phyloP scores from a whole-genome alignment of 306 rosid species.

The Quercus bicolor region DNA sequence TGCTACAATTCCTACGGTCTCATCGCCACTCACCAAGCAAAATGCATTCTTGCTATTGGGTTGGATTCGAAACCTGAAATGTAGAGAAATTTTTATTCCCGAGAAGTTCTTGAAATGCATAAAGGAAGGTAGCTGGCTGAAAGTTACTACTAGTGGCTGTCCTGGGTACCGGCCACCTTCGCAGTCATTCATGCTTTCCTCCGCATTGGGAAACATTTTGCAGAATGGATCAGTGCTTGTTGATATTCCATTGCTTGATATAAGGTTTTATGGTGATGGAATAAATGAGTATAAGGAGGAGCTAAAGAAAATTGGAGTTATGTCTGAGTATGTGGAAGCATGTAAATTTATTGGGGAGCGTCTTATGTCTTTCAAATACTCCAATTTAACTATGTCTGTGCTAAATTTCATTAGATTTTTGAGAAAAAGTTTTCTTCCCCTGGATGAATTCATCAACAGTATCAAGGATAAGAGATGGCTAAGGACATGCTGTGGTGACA shows the following conservation, averaged over 20 bases:
- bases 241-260: constrained; percentile 70
- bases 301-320: constrained; percentile 48
- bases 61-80: constrained; percentile 48
- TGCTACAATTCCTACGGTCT: too few relatives aligned
- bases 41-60: constrained; percentile 16
- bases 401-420: constrained; percentile 52
- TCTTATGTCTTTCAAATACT: constrained; percentile 52
- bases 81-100: constrained; percentile 20
- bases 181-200: too few relatives aligned
- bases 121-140: too few relatives aligned
- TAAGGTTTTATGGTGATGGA: constrained; percentile 38
- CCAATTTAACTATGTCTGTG: constrained; percentile 39
- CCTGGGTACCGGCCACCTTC: too few relatives aligned
- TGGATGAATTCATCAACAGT: constrained; percentile 31
- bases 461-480: constrained; percentile 17
- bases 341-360: constrained; percentile 53
- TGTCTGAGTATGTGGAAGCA: constrained; percentile 60
- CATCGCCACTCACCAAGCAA: too few relatives aligned
- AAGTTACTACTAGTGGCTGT: too few relatives aligned
- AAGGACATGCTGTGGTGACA: too few relatives aligned
- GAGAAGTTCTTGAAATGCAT: constrained; percentile 37
- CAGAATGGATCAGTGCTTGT: constrained; percentile 26
- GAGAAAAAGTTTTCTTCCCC: constrained; percentile 23
- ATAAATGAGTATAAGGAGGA: constrained; percentile 30
- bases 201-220: too few relatives aligned